phyloP scores from a whole-genome alignment of 345 rosid species.

The Arabidopsis thaliana region DNA sequence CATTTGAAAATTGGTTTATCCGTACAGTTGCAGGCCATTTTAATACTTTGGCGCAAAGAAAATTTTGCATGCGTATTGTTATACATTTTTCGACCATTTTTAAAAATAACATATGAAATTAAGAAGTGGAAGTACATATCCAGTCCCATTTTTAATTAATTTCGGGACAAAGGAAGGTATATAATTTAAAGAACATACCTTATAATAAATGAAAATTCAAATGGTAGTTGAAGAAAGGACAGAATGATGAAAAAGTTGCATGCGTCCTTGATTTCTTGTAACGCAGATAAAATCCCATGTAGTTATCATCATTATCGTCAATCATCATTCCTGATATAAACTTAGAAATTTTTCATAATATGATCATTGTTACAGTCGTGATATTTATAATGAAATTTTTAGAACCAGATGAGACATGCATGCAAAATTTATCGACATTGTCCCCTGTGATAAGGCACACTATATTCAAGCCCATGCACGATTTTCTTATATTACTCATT shows the following conservation, averaged over 20 bases:
- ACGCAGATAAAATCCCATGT: slow-evolving; percentile 48
- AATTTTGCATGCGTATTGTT: background rate
- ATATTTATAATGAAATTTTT: slow-evolving; percentile 22
- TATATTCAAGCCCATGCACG: slow-evolving; percentile 40
- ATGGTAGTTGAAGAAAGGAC: slow-evolving; percentile 50
- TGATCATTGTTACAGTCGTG: slow-evolving; percentile 34
- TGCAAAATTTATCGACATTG: slow-evolving; percentile 38
- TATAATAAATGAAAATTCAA: slow-evolving; percentile 17
- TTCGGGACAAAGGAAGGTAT: slow-evolving; percentile 16
- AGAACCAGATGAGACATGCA: slow-evolving; percentile 38
- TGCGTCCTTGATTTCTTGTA: slow-evolving; percentile 51
- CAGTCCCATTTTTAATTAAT: background rate
- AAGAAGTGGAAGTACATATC: background rate
- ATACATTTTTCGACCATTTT: background rate
- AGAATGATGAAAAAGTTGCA: slow-evolving; percentile 51
- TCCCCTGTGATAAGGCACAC: slow-evolving; percentile 39
- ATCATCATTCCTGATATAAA: slow-evolving; percentile 39
- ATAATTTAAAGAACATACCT: slow-evolving; percentile 1
- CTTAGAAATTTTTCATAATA: slow-evolving; percentile 31
- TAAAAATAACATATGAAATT: background rate
- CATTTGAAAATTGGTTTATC: too few relatives aligned
- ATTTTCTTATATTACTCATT: slow-evolving; percentile 30
- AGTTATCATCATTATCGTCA: slow-evolving; percentile 45
- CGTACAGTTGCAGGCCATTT: too few relatives aligned
- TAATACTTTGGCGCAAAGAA: too few relatives aligned